Base-by-base conservation (phyloP, 768 basidiomycete species). In the Cyclocybe aegerita region DNA sequence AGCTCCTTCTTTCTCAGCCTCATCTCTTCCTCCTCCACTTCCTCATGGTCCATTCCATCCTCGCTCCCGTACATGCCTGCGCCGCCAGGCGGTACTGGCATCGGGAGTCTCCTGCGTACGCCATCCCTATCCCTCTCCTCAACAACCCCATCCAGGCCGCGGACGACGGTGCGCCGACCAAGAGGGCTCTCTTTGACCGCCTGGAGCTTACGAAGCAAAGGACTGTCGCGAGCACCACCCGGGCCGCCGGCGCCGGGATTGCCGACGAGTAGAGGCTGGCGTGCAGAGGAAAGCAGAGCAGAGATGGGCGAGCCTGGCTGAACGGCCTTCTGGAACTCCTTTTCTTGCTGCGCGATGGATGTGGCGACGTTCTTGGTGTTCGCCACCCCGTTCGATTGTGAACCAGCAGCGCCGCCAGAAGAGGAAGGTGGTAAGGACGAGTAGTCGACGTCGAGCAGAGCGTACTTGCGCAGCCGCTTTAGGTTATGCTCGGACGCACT, bases 281-380 rank as follows among this genome's bases (percentile, higher is more conserved):
- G 79, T 5, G 94, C 94, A 2, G 92, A 93, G 58, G 82, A 88
- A 59, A 99, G 79, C 43, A 99, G 71, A 2, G 91, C 92, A 29
- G 91, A 90, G 52, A 99, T 95, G 0, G 97, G 97, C 54, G 88
- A 91, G 38, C 91, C 93, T 5, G 95, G 96, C 63, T 94, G 92
- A 1, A 98, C 91, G 1, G 94, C 97, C 61, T 88, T 86, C 73
- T 90, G 88, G 85, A 98, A 98, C 67, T 98, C 97, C 65, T 88
- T 87, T 79, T 99, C 97, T 63, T 93, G 90, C 60, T 92, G 81
- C 3, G 86, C 86, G 50, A 88, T 83, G 39, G 77, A 87, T 9
- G 80, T 80, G 11, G 79, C 79, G 47, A 77, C 73, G 42, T 71
- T 78, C 62, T 74, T 77, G 16, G 52, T 64, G n/a, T 50, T 45